phyloP scores from a whole-genome alignment of 2,329 filamentous ascomycete species.

The Venturia effusa region DNA sequence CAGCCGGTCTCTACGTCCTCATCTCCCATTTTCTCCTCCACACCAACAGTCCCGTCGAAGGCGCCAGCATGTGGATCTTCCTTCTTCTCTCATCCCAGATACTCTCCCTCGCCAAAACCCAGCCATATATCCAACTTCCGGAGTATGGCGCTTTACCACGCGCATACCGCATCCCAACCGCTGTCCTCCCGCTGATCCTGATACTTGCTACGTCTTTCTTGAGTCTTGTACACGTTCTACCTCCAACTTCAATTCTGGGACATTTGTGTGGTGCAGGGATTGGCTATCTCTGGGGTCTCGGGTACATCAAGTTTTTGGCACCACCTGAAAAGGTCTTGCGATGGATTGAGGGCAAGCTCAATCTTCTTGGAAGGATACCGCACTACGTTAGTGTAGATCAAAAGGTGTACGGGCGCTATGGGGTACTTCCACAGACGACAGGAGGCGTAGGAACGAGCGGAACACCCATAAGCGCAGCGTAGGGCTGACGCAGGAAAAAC shows the following conservation, averaged over 20 bases:
- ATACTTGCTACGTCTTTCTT: slow-evolving; percentile 65
- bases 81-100: slow-evolving; percentile 75
- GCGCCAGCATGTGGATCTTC: slow-evolving; percentile 89
- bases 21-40: slow-evolving; percentile 64
- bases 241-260: slow-evolving; percentile 72
- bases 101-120: slow-evolving; percentile 70
- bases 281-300: slow-evolving; percentile 78
- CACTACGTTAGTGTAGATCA: slow-evolving; percentile 93
- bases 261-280: slow-evolving; percentile 75
- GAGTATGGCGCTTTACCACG: slow-evolving; percentile 7
- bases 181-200: slow-evolving; percentile 75
- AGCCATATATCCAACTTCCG: slow-evolving; percentile 55
- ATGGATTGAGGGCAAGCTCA: slow-evolving; percentile 81
- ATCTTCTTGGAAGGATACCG: slow-evolving; percentile 71
- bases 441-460: not conserved
- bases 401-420: slow-evolving; percentile 89
- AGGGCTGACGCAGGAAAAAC: too few relatives aligned
- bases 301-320: slow-evolving; percentile 79
- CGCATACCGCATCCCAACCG: slow-evolving; percentile 70
- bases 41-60: slow-evolving; percentile 63
- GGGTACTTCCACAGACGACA: slow-evolving; percentile 54
- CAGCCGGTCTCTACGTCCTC: slow-evolving; percentile 69
- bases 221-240: slow-evolving; percentile 34
- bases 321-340: slow-evolving; percentile 80
- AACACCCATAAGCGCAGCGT: not conserved